These are phyloP conservation scores for Colletotrichum melonis DNA, from an alignment of 2,329 filamentous ascomycete species.

Conservation along the genomic window DNA sequence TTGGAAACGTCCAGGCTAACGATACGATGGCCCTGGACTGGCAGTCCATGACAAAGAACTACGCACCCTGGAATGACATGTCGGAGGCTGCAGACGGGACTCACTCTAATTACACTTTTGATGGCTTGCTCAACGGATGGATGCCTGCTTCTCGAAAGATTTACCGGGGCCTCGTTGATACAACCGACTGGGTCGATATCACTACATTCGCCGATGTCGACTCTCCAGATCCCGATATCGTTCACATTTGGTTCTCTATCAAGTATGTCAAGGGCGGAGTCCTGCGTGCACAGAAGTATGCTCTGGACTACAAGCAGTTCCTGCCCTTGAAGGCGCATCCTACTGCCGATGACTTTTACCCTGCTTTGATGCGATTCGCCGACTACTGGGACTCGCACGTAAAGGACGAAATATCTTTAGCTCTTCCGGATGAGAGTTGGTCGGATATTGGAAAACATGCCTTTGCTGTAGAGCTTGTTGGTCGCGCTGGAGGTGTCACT, in stretches of 20 bases:
- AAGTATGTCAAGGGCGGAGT: conserved; percentile 7
- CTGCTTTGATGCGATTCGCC: conserved; percentile 12
- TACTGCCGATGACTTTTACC: conserved; percentile 8
- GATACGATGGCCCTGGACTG: conserved; percentile 12
- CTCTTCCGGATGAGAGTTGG: not conserved
- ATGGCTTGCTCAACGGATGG: conserved; percentile 8
- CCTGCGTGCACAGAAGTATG: conserved; percentile 3
- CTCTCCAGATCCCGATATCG: conserved; percentile 5
- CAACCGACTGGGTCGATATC: conserved; percentile 9
- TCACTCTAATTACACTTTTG: not conserved
- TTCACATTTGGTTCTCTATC: conserved; percentile 12
- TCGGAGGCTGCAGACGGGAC: not conserved
- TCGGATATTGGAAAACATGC: conserved; percentile 19
- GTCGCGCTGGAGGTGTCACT: conserved; percentile 5
- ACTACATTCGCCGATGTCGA: conserved; percentile 15
- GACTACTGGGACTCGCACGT: conserved; percentile 13
- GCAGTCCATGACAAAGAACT: conserved; percentile 8
- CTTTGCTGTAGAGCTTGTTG: conserved; percentile 13
- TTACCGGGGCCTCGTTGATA: not conserved
- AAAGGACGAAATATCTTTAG: not conserved
- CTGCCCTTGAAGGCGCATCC: conserved; percentile 12
- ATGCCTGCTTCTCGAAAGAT: conserved; percentile 13
- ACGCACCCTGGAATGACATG: not conserved
- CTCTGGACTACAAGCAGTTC: conserved; percentile 11
- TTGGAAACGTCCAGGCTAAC: conserved; percentile 12